Percentiles rank a stretch among this genome's conserved stretches.
Evolutionary conservation across 2,329 filamentous ascomycete species (phyloP).

Genomic region (Pleurostoma richardsiae): DNA sequence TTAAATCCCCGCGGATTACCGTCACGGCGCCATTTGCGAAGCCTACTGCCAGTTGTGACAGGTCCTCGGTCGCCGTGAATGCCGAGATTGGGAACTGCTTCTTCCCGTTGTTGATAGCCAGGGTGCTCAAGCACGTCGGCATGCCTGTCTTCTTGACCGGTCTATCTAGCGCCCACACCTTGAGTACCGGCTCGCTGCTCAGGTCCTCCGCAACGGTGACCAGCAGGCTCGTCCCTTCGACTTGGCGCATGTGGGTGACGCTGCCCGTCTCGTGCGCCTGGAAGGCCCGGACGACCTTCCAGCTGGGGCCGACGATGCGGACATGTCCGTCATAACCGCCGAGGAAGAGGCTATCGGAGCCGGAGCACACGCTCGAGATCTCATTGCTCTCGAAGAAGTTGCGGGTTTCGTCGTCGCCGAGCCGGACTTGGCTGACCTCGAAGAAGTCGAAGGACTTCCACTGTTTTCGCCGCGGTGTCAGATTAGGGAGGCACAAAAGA

Average conservation of each 20-base stretch:
- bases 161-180: constrained; percentile 97
- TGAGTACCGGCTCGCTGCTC: constrained; percentile 79
- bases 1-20: constrained; percentile 86
- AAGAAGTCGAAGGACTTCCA: constrained; percentile 99
- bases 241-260: constrained; percentile 88
- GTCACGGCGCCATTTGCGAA: constrained; percentile 95
- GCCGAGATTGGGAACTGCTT: constrained; percentile 95
- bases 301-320: constrained; percentile 79
- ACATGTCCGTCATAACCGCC: constrained; percentile 82
- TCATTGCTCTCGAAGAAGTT: constrained; percentile 78
- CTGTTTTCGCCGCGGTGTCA: constrained; percentile 37
- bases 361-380: constrained; percentile 78
- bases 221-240: constrained; percentile 79
- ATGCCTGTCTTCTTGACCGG: constrained; percentile 88
- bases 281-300: constrained; percentile 84
- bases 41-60: constrained; percentile 89
- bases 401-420: constrained; percentile 73
- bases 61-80: constrained; percentile 79
- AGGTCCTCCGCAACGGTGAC: constrained; percentile 88
- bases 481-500: neutral
- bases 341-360: constrained; percentile 84
- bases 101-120: constrained; percentile 82
- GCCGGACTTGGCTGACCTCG: constrained; percentile 80
- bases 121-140: constrained; percentile 81
- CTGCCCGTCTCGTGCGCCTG: constrained; percentile 75